phyloP scores from a whole-genome alignment of 2,329 filamentous ascomycete species.

The Metarhizium humberi region DNA sequence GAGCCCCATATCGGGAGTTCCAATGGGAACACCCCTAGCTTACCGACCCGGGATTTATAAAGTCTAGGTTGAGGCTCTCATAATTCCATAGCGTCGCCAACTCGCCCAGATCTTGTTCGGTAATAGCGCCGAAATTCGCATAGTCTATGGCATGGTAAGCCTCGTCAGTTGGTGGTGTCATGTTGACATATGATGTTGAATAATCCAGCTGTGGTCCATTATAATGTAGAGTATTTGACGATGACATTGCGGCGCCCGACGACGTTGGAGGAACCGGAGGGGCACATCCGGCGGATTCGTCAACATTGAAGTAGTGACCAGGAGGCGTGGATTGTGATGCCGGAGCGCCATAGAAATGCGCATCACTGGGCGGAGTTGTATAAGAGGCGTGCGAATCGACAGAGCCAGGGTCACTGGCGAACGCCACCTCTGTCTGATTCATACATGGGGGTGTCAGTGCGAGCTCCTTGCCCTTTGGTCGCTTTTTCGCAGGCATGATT shows the following conservation, averaged over 20 bases:
- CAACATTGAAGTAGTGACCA: not conserved
- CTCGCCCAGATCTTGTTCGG: constrained; percentile 23
- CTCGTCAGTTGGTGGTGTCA: constrained; percentile 8
- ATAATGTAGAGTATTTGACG: constrained; percentile 1
- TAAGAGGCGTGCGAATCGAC: constrained; percentile 2
- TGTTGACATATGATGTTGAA: constrained; percentile 4
- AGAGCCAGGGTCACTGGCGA: constrained; percentile 2
- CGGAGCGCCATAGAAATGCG: not conserved
- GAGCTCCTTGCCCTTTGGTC: constrained; percentile 1
- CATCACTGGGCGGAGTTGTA: constrained; percentile 4
- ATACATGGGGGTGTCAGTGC: constrained; percentile 7
- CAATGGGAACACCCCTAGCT: not conserved
- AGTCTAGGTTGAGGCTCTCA: constrained; percentile 22
- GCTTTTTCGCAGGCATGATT: constrained; percentile 5
- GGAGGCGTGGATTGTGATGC: not conserved
- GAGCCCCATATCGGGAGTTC: not conserved
- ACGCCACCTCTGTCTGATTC: not conserved
- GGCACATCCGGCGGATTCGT: not conserved
- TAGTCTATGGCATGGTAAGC: constrained; percentile 3
- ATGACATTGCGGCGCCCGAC: not conserved
- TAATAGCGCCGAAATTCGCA: constrained; percentile 17
- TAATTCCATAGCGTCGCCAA: constrained; percentile 25
- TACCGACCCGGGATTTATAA: constrained; percentile 13
- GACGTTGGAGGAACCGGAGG: not conserved
- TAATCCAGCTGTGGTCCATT: not conserved